A percentile compares a stretch with the other conserved stretches of the same genome.
Evolutionary conservation across 306 rosid genomes (phyloP).

Genomic region (Vigna angularis): DNA sequence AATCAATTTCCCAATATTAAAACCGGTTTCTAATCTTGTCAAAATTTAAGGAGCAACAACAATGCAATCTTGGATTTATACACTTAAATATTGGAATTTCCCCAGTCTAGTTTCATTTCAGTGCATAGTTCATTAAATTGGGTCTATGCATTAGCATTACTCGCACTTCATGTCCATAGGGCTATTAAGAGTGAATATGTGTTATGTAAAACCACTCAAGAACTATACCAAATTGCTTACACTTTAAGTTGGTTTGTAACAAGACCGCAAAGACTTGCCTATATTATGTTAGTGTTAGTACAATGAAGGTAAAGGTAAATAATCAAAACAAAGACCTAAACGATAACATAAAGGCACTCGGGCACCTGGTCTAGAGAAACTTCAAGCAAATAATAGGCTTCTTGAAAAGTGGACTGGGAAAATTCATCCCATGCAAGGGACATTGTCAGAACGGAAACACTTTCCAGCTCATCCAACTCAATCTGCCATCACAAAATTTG

Average conservation of each 20-base stretch:
- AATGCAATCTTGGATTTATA: background rate
- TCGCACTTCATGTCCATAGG: background rate
- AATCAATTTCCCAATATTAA: background rate
- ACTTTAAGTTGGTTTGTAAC: background rate
- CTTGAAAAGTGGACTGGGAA: conserved; percentile 66
- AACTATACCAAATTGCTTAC: background rate
- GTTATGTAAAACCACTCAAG: background rate
- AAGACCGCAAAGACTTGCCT: background rate
- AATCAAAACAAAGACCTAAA: conserved; percentile 25
- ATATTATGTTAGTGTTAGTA: background rate
- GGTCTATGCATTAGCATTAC: background rate
- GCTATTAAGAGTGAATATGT: background rate
- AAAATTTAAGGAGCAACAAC: background rate
- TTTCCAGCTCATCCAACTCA: conserved; percentile 84
- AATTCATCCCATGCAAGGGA: conserved; percentile 84
- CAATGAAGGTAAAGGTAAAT: conserved; percentile 3
- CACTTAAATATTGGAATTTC: background rate
- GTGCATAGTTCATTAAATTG: background rate
- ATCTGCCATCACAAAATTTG: conserved; percentile 58
- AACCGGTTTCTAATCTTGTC: background rate
- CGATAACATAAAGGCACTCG: conserved; percentile 33
- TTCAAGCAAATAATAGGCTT: conserved; percentile 66
- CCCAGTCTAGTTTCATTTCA: background rate
- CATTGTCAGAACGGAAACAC: conserved; percentile 73
- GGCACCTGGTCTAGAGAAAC: conserved; percentile 78